Evolutionary conservation across 305 asterid species (phyloP).

Genomic region (Fraxinus latifolia): DNA sequence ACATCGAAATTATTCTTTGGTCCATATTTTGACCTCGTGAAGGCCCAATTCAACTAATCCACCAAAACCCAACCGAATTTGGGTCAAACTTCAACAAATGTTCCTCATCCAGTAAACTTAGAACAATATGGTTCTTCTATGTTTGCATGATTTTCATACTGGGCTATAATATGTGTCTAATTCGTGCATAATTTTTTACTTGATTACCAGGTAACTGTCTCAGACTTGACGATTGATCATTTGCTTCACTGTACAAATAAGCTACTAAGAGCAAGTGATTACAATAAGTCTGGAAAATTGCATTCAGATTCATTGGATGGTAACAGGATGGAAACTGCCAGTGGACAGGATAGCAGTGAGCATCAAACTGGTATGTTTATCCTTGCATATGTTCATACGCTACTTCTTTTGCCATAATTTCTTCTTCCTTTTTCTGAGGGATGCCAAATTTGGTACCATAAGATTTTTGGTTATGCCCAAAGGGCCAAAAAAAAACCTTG

Average conservation of each 20-base stretch:
- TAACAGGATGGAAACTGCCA: constrained; percentile 11
- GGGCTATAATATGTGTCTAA: constrained; percentile 27
- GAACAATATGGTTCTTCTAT: neutral
- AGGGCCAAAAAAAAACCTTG: neutral
- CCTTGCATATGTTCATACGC: neutral
- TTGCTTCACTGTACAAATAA: constrained; percentile 55
- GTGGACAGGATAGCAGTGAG: constrained; percentile 27
- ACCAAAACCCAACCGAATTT: neutral
- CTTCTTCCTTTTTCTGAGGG: neutral
- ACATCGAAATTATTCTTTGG: neutral
- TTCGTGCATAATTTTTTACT: constrained; percentile 22
- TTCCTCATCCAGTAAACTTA: neutral
- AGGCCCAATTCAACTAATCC: neutral
- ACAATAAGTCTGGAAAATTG: constrained; percentile 29
- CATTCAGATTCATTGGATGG: constrained; percentile 24
- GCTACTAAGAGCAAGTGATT: constrained; percentile 33
- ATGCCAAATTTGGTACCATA: constrained; percentile 9
- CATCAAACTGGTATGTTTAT: constrained; percentile 34
- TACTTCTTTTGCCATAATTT: constrained; percentile 1
- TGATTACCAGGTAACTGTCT: constrained; percentile 40
- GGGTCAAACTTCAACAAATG: neutral
- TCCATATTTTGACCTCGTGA: neutral
- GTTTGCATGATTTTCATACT: constrained; percentile 20
- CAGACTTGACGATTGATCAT: constrained; percentile 56
- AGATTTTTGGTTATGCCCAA: neutral